Conservation (phyloP, 2,329 filamentous ascomycete species). For the Sclerotiophoma versabilis region DNA sequence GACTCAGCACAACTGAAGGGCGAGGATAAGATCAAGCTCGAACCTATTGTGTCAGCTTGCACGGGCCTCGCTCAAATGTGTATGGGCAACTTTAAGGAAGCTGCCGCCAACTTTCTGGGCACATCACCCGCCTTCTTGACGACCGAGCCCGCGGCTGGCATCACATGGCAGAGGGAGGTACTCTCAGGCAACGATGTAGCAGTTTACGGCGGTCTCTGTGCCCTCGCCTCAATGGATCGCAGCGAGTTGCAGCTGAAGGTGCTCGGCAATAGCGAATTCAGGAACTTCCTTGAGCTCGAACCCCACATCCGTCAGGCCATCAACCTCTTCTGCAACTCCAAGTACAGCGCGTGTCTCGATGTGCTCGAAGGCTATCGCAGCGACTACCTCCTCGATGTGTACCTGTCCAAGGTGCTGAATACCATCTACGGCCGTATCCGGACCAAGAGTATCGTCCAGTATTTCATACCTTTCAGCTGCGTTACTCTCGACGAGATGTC, state of each 20-base stretch:
- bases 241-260: slow-evolving; percentile 76
- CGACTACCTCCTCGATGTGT: slow-evolving; percentile 90
- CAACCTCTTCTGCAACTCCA: slow-evolving; percentile 84
- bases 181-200: slow-evolving; percentile 87
- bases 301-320: slow-evolving; percentile 94
- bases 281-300: slow-evolving; percentile 88
- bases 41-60: slow-evolving; percentile 70
- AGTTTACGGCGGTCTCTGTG: slow-evolving; percentile 87
- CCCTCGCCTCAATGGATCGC: slow-evolving; percentile 88
- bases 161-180: slow-evolving; percentile 71
- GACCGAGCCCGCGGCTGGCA: slow-evolving; percentile 52
- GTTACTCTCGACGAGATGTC: slow-evolving; percentile 83
- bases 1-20: slow-evolving; percentile 61
- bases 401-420: slow-evolving; percentile 77
- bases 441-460: slow-evolving; percentile 91
- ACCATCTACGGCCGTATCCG: slow-evolving; percentile 77
- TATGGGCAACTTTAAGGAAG: slow-evolving; percentile 65
- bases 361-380: slow-evolving; percentile 81
- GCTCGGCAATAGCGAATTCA: slow-evolving; percentile 85
- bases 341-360: slow-evolving; percentile 83
- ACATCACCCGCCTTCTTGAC: slow-evolving; percentile 61
- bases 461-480: slow-evolving; percentile 87
- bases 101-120: slow-evolving; percentile 74
- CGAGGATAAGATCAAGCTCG: slow-evolving; percentile 64
- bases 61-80: slow-evolving; percentile 69